These are phyloP conservation scores for Annona cherimola DNA, from an alignment of 164 flowering plant species.

Conservation along the genomic window DNA sequence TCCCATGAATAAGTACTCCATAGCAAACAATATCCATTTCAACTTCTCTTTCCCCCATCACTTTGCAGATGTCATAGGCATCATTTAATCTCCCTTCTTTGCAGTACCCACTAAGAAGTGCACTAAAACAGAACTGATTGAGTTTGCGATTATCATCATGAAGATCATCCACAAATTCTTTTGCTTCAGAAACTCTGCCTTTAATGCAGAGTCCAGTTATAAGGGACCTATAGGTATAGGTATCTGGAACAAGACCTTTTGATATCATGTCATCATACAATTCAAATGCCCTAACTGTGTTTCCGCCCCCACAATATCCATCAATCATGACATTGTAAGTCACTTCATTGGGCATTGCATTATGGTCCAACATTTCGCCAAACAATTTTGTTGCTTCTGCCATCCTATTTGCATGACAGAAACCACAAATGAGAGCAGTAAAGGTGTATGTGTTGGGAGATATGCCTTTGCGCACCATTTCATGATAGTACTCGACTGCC, in stretches of 20 bases:
- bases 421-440: constrained; percentile 68
- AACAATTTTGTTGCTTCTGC: constrained; percentile 55
- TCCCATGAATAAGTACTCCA: constrained; percentile 63
- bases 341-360: constrained; percentile 60
- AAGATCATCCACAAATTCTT: constrained; percentile 64
- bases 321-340: constrained; percentile 88
- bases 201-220: constrained; percentile 70
- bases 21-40: constrained; percentile 72
- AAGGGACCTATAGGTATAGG: constrained; percentile 74
- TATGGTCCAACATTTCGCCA: constrained; percentile 46
- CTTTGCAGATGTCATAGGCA: constrained; percentile 44
- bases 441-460: constrained; percentile 66
- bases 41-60: constrained; percentile 64
- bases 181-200: constrained; percentile 70
- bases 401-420: constrained; percentile 60
- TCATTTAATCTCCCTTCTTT: constrained; percentile 70
- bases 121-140: constrained; percentile 70
- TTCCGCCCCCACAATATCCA: constrained; percentile 66
- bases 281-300: constrained; percentile 61
- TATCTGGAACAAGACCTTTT: constrained; percentile 68
- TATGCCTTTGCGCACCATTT: constrained; percentile 71
- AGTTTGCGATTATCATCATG: constrained; percentile 38
- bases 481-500: constrained; percentile 58
- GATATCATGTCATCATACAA: constrained; percentile 66
- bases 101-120: constrained; percentile 72